Percentiles rank a stretch among this genome's conserved stretches.
Evolutionary conservation across 495 filamentous ascomycete genomes (phyloP).

Genomic region (Penicillium flavigenum): DNA sequence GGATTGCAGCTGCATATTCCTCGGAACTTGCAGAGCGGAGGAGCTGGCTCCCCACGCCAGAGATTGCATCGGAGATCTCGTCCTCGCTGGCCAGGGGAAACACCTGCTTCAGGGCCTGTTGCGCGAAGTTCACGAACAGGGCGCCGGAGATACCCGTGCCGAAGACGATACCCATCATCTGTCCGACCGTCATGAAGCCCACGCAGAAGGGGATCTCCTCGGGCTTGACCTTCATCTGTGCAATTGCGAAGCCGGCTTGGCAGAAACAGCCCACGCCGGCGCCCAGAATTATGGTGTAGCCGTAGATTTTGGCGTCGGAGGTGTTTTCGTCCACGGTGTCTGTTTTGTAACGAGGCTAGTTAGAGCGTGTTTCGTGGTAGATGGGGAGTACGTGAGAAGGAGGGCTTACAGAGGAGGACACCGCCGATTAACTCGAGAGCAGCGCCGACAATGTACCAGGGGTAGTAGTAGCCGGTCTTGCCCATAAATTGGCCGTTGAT

Average conservation of each 20-base stretch:
- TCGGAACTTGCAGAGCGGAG: constrained; percentile 3
- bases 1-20: neutral
- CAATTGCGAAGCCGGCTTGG: too few relatives aligned
- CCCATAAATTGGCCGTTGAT: constrained; percentile 52
- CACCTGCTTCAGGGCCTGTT: neutral
- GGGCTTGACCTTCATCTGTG: neutral
- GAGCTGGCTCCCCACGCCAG: constrained; percentile 1
- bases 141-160: constrained; percentile 3
- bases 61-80: constrained; percentile 1
- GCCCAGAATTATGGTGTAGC: too few relatives aligned
- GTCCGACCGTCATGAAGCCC: neutral
- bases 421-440: constrained; percentile 50
- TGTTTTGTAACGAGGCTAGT: too few relatives aligned
- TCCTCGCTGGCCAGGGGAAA: neutral
- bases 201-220: neutral
- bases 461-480: constrained; percentile 55
- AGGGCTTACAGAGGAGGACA: constrained; percentile 41
- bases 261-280: too few relatives aligned
- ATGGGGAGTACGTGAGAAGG: too few relatives aligned
- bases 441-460: constrained; percentile 55
- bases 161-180: constrained; percentile 2
- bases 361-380: too few relatives aligned
- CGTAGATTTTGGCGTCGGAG: too few relatives aligned
- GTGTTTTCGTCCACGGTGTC: too few relatives aligned
- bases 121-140: neutral